Conservation (phyloP, 495 filamentous ascomycete genomes). For the Aspergillus wentii region DNA sequence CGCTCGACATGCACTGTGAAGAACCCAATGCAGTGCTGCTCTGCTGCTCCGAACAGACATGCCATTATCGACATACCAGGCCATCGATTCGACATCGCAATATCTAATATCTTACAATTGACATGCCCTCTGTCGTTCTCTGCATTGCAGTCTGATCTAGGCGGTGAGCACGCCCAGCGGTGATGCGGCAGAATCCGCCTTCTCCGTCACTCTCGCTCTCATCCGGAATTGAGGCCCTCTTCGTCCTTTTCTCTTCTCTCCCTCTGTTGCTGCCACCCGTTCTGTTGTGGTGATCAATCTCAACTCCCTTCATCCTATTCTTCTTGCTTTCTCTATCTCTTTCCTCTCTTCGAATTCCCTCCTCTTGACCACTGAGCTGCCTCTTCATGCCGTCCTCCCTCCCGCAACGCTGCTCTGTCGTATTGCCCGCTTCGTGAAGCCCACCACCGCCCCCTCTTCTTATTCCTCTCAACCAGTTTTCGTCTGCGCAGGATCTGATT, state of each 20-base stretch:
- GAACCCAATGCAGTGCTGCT: no score
- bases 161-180: conserved; percentile 27
- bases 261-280: conserved; percentile 10
- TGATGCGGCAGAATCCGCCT: conserved; percentile 27
- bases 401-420: conserved; percentile 29
- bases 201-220: conserved; percentile 29
- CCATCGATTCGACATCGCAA: no score
- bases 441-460: conserved; percentile 24
- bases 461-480: conserved; percentile 9
- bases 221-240: conserved; percentile 20
- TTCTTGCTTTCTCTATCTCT: conserved; percentile 1
- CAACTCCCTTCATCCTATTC: conserved; percentile 1
- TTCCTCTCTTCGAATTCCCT: conserved; percentile 6
- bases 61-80: no score
- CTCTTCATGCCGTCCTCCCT: conserved; percentile 29
- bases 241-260: conserved; percentile 15
- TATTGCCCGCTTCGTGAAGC: conserved; percentile 35
- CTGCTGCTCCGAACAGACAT: no score
- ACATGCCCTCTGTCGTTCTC: neutral
- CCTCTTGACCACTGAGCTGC: no score
- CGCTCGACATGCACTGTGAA: no score
- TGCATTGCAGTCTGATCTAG: conserved; percentile 17
- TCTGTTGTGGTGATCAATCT: conserved; percentile 6
- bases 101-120: no score
- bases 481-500: conserved; percentile 10